Base-by-base conservation (phyloP, 164 flowering plant species). In the Vitis cinerea region DNA sequence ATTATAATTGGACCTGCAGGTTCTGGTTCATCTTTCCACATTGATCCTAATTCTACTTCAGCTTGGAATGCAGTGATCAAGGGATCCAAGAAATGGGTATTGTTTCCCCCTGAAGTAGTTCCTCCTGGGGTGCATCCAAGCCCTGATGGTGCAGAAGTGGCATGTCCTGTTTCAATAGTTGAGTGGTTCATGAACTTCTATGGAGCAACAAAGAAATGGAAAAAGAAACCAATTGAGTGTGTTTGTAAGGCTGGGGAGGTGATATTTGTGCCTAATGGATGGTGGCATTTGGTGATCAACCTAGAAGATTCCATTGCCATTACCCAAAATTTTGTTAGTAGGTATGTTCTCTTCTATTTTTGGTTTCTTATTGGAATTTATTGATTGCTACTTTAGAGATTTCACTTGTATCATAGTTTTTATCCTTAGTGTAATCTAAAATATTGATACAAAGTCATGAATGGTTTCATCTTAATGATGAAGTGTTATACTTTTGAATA, bases 251-350 rank as follows among this genome's bases (percentile, higher is more conserved):
- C 94, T 8, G 98, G 99, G 59, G 99, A 95, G 76, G 95, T 93
- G 23, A 81, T 95, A 14, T 95, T 91, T 79, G 97, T 93, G 80
- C 99, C 98, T 44, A 87, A 89, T 75, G 99, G 99, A 57, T 95
- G 99, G 99, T 95, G 99, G 99, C 98, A 93, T 91, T 79, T 95
- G 82, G 99, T 95, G 73, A 95, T 95, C 82, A 95, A 95, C 78
- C 84, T 95, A 9, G 97, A 95, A 78, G 98, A 93, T 51, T 95
- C 99, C 47, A 81, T 95, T 69, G 99, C 98, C 76, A 94, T 94
- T 50, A 95, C 99, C 4, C 99, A 95, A 75, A 93, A 95, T 74
- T 95, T 81, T 78, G 98, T 88, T 50, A 95, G 99, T 87, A 88
- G 98, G 99, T 93, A 84, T 52, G 53, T 54, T 70, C 57, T 57